These are phyloP conservation scores for Aspergillus phoenicis DNA, from an alignment of 2,329 filamentous ascomycete species.

Conservation along the genomic window DNA sequence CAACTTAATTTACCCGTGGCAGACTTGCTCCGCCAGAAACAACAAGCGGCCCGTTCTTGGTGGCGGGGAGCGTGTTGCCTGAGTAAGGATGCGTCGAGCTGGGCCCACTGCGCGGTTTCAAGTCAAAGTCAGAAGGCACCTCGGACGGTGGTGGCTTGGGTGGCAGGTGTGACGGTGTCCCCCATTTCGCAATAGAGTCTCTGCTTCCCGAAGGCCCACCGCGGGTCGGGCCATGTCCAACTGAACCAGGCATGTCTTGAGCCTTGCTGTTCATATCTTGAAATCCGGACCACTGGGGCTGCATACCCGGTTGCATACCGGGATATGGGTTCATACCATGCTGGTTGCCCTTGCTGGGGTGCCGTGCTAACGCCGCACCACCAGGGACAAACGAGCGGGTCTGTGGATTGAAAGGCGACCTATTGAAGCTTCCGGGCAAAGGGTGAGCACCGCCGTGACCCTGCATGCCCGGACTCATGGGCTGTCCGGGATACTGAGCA, in stretches of 20 bases:
- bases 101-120: slow-evolving; percentile 37
- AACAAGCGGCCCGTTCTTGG: slow-evolving; percentile 42
- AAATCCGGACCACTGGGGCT: slow-evolving; percentile 34
- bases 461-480: slow-evolving; percentile 60
- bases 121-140: slow-evolving; percentile 45
- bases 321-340: slow-evolving; percentile 32
- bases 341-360: slow-evolving; percentile 36
- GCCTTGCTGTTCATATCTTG: slow-evolving; percentile 27
- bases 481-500: slow-evolving; percentile 72
- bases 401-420: slow-evolving; percentile 89
- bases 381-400: slow-evolving; percentile 87
- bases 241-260: slow-evolving; percentile 23
- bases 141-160: slow-evolving; percentile 55
- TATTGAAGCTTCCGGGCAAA: slow-evolving; percentile 79
- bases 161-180: slow-evolving; percentile 53
- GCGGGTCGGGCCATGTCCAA: slow-evolving; percentile 24
- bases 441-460: slow-evolving; percentile 78
- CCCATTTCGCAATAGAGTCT: slow-evolving; percentile 53
- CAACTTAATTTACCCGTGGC: slow-evolving; percentile 31
- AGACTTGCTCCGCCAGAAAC: slow-evolving; percentile 39
- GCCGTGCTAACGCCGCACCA: slow-evolving; percentile 41
- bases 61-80: slow-evolving; percentile 23
- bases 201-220: slow-evolving; percentile 27
- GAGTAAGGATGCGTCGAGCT: slow-evolving; percentile 26
- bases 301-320: slow-evolving; percentile 24